Evolutionary conservation across 148 eudicot species (phyloP).

Genomic region (Amaranthus palmeri): DNA sequence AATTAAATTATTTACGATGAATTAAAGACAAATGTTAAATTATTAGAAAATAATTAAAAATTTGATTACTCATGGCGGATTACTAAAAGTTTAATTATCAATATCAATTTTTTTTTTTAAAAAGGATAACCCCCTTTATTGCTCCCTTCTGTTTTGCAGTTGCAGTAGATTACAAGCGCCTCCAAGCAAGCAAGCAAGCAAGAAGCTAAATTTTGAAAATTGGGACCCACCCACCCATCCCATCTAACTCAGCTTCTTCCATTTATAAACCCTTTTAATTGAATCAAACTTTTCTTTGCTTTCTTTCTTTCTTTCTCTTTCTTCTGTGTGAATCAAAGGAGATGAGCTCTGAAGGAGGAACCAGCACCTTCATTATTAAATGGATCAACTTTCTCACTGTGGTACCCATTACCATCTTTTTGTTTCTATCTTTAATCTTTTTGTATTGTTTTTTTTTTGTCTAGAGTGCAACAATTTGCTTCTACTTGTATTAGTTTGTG

Average conservation of each 20-base stretch:
- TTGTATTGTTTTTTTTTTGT: not conserved
- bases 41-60: no score
- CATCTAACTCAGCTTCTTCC: not conserved
- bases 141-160: not conserved
- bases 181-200: not conserved
- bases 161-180: conserved; percentile 9
- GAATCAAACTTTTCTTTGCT: conserved; percentile 10
- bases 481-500: not conserved
- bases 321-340: conserved; percentile 10
- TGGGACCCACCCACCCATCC: not conserved
- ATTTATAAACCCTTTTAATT: not conserved
- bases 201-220: not conserved
- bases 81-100: no score
- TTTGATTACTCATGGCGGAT: no score
- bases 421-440: not conserved
- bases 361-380: conserved; percentile 80
- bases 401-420: conserved; percentile 29
- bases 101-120: no score
- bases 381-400: conserved; percentile 84
- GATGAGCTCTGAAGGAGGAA: conserved; percentile 58
- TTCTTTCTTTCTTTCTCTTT: conserved; percentile 3
- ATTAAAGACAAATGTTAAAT: no score
- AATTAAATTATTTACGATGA: no score
- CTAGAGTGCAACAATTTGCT: not conserved
- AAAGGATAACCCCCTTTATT: not conserved